A percentile compares a stretch with the other conserved stretches of the same genome.
phyloP scores from a whole-genome alignment of 2,329 filamentous ascomycete species.

The Fusarium falciforme region DNA sequence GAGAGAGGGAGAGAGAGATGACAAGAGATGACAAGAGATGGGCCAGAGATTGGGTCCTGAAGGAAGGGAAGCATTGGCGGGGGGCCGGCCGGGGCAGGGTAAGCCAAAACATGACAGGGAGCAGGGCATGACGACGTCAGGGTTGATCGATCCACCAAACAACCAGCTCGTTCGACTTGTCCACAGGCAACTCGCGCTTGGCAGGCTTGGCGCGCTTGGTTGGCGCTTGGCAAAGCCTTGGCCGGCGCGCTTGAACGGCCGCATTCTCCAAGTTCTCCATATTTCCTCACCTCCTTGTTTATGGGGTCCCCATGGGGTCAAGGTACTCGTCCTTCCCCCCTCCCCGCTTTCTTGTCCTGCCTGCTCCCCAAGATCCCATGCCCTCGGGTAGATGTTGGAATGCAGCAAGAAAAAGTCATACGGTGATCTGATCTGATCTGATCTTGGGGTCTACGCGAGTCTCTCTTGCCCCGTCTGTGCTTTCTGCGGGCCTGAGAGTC shows the following conservation, averaged over 20 bases:
- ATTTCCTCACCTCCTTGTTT: background rate
- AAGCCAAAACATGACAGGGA: background rate
- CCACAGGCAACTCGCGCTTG: constrained; percentile 7
- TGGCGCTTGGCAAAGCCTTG: constrained; percentile 21
- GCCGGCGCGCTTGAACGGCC: constrained; percentile 21
- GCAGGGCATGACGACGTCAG: constrained; percentile 6
- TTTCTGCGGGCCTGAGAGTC: background rate
- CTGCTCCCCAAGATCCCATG: background rate
- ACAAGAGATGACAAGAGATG: constrained; percentile 10
- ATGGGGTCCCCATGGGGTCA: constrained; percentile 28
- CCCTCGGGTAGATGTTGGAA: background rate
- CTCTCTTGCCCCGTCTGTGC: constrained; percentile 7
- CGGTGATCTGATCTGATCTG: constrained; percentile 26
- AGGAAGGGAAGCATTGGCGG: background rate
- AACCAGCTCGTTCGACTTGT: constrained; percentile 14
- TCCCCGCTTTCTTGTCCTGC: background rate
- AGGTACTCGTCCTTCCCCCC: background rate
- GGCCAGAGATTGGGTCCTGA: background rate
- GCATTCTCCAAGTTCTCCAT: constrained; percentile 24
- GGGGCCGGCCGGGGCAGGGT: background rate
- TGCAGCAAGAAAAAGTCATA: constrained; percentile 3
- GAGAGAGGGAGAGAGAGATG: background rate
- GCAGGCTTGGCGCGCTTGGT: constrained; percentile 16
- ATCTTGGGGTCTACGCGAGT: constrained; percentile 2
- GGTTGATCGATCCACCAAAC: constrained; percentile 12